A percentile compares a stretch with the other conserved stretches of the same genome.
These are phyloP conservation scores for Blastobotrys proliferans DNA, from an alignment of 1,139 yeast species.

Conservation along the genomic window DNA sequence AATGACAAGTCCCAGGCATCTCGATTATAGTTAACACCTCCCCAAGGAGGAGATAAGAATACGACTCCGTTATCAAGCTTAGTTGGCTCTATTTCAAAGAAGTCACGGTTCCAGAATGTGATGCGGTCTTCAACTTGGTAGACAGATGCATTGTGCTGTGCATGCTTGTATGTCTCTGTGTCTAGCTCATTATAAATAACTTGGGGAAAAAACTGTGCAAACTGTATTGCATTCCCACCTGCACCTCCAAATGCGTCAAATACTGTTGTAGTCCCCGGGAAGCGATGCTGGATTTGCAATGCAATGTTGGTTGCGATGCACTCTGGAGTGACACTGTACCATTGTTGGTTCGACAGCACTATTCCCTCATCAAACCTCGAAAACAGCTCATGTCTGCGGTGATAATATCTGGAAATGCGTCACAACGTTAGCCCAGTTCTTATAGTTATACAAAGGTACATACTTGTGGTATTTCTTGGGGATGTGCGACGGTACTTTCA, in stretches of 20 bases:
- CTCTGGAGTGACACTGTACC: slow-evolving; percentile 95
- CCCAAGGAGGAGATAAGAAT: slow-evolving; percentile 96
- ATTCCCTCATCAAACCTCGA: slow-evolving; percentile 65
- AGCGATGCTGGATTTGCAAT: slow-evolving; percentile 46
- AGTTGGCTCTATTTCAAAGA: slow-evolving; percentile 21
- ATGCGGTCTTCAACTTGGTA: slow-evolving; percentile 50
- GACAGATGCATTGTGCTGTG: slow-evolving; percentile 65
- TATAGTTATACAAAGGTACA: too few species aligned
- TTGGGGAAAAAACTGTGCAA: slow-evolving; percentile 37
- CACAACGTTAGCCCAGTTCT: too few species aligned
- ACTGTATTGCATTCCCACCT: slow-evolving; percentile 89
- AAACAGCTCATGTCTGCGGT: slow-evolving; percentile 55
- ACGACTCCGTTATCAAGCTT: slow-evolving; percentile 41
- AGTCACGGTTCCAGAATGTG: slow-evolving; percentile 26
- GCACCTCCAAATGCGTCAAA: slow-evolving; percentile 90
- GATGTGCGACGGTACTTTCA: slow-evolving; percentile 1
- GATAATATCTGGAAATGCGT: slow-evolving; percentile 67
- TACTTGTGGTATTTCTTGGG: too few species aligned
- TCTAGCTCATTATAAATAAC: slow-evolving; percentile 70
- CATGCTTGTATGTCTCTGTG: slow-evolving; percentile 57
- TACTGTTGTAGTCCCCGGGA: slow-evolving; percentile 44
- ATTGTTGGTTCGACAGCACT: slow-evolving; percentile 66
- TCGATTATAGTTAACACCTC: slow-evolving; percentile 69
- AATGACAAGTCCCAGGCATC: slow-evolving; percentile 46
- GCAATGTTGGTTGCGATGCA: slow-evolving; percentile 58